phyloP scores from a whole-genome alignment of 371 early-diverging fungal genomes.

The Apophysomyces sp. region DNA sequence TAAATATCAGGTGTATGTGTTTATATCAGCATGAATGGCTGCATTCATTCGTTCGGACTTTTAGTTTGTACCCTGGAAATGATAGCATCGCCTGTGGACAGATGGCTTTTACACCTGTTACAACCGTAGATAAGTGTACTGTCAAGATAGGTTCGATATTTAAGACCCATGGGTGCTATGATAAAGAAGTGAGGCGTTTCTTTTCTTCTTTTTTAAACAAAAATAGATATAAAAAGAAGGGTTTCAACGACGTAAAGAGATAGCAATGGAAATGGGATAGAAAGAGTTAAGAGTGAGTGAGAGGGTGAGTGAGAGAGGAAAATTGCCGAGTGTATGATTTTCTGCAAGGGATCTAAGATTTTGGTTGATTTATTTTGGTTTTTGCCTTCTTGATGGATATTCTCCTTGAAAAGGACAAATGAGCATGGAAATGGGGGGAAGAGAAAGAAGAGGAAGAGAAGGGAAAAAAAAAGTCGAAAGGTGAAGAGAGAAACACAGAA shows the following conservation, averaged over 20 bases:
- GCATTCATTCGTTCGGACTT: neutral
- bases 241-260: slow-evolving; percentile 12
- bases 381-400: neutral
- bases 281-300: neutral
- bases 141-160: slow-evolving; percentile 55
- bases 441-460: neutral
- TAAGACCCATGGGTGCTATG: slow-evolving; percentile 65
- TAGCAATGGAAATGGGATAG: neutral
- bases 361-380: neutral
- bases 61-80: slow-evolving; percentile 58
- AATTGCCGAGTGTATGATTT: too few relatives aligned
- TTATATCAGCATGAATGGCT: neutral
- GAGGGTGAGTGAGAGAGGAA: neutral
- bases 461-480: neutral
- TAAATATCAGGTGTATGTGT: slow-evolving; percentile 11
- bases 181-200: neutral
- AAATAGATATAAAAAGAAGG: slow-evolving; percentile 2
- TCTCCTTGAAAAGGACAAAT: neutral
- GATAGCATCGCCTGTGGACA: slow-evolving; percentile 61
- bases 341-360: neutral
- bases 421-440: neutral
- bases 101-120: slow-evolving; percentile 71
- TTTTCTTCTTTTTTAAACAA: slow-evolving; percentile 1
- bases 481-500: neutral
- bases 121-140: slow-evolving; percentile 63